Evolutionary conservation across 257 asterid species (phyloP).

Genomic region (Fraxinus cuspidata): DNA sequence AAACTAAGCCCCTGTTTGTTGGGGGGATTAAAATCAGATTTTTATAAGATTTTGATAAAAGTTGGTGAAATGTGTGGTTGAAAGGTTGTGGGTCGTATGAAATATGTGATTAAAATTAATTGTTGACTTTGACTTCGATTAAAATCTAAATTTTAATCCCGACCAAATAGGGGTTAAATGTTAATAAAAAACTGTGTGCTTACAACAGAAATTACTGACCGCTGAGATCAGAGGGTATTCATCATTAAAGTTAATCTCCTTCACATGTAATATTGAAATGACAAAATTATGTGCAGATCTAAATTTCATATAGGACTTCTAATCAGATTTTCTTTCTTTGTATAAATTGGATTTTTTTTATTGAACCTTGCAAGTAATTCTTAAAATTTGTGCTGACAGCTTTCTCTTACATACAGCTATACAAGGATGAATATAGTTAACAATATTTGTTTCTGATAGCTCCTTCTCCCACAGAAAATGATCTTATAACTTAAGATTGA

Average conservation of each 20-base stretch:
- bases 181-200: background rate
- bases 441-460: background rate
- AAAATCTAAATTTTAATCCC: too few relatives aligned
- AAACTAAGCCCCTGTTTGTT: background rate
- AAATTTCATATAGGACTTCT: background rate
- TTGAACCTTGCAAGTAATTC: background rate
- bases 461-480: background rate
- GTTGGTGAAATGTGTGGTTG: too few relatives aligned
- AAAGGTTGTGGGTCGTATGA: too few relatives aligned
- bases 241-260: background rate
- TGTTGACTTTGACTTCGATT: too few relatives aligned
- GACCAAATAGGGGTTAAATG: background rate
- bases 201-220: background rate
- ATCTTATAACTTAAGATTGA: constrained; percentile 16
- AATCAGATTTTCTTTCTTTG: background rate
- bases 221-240: background rate
- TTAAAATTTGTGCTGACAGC: background rate
- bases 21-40: too few relatives aligned
- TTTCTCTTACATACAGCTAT: background rate
- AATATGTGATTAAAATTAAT: too few relatives aligned
- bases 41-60: too few relatives aligned
- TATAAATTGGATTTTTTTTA: background rate
- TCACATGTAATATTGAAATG: background rate
- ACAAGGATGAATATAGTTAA: background rate
- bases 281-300: background rate